phyloP scores from a whole-genome alignment of 805 yeast genomes.

The Starmerella sp. region DNA sequence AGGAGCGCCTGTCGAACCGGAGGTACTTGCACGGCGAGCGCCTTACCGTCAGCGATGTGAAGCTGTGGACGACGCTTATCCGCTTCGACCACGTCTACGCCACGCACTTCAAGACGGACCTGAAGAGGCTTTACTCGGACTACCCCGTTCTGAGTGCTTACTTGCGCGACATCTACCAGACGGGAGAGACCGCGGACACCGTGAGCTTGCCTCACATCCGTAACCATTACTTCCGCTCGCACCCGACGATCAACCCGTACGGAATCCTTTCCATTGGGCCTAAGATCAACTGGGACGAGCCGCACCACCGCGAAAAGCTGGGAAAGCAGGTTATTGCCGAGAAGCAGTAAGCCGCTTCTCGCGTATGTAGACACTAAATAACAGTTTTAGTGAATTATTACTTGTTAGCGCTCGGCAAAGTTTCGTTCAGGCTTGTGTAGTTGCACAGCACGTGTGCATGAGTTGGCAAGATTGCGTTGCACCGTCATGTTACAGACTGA shows the following conservation, averaged over 20 bases:
- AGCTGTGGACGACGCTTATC: slow-evolving; percentile 75
- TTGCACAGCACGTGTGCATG: too few relatives aligned
- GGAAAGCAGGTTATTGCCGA: neutral
- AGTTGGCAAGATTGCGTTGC: too few relatives aligned
- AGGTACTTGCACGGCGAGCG: slow-evolving; percentile 49
- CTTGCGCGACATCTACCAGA: slow-evolving; percentile 63
- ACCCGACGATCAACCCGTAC: slow-evolving; percentile 64
- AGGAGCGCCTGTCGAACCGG: slow-evolving; percentile 25
- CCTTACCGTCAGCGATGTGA: slow-evolving; percentile 82
- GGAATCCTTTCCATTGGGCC: slow-evolving; percentile 88
- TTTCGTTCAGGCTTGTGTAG: too few relatives aligned
- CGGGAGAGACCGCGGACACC: slow-evolving; percentile 61
- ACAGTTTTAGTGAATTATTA: neutral
- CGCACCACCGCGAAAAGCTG: slow-evolving; percentile 18
- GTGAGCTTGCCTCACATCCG: slow-evolving; percentile 87
- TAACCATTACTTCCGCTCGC: slow-evolving; percentile 81
- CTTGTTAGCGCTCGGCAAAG: too few relatives aligned
- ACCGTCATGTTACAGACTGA: too few relatives aligned
- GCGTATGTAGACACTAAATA: neutral
- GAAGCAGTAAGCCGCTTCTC: neutral
- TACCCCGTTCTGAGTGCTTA: slow-evolving; percentile 72
- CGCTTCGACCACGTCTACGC: slow-evolving; percentile 90
- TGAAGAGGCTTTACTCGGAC: slow-evolving; percentile 64
- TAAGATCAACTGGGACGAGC: slow-evolving; percentile 26
- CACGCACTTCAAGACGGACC: slow-evolving; percentile 90